A percentile compares a stretch with the other conserved stretches of the same genome.
These are phyloP conservation scores for Diaporthe citrichinensis DNA, from an alignment of 2,329 filamentous ascomycete genomes.

Conservation along the genomic window DNA sequence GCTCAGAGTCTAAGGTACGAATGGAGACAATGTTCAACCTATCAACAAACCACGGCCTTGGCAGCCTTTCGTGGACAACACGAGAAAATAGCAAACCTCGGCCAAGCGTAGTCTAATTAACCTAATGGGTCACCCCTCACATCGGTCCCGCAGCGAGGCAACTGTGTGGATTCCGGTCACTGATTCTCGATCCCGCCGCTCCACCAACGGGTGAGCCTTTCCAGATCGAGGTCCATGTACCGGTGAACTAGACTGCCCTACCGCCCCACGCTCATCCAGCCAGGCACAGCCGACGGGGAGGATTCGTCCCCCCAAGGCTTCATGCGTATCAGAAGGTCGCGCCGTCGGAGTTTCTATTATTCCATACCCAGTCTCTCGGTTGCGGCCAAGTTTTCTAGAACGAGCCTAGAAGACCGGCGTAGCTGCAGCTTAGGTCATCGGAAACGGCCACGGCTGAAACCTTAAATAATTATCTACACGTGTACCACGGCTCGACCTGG, in stretches of 20 bases:
- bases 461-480: background rate
- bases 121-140: conserved; percentile 10
- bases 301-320: background rate
- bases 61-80: background rate
- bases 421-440: background rate
- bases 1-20: background rate
- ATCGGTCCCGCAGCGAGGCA: background rate
- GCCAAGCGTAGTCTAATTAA: conserved; percentile 14
- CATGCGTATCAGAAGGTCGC: background rate
- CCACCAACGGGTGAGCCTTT: background rate
- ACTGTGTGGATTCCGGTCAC: background rate
- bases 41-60: background rate
- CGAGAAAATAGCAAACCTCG: background rate
- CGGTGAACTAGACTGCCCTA: background rate
- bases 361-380: background rate
- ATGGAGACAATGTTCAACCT: too few species aligned
- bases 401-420: conserved; percentile 19
- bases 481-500: background rate
- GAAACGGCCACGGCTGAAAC: conserved; percentile 10
- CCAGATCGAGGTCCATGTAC: background rate
- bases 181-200: conserved; percentile 13
- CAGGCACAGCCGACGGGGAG: background rate
- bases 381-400: conserved; percentile 16
- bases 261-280: background rate
- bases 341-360: background rate